phyloP scores from a whole-genome alignment of 805 yeast species.

The Candida fluviatilis region DNA sequence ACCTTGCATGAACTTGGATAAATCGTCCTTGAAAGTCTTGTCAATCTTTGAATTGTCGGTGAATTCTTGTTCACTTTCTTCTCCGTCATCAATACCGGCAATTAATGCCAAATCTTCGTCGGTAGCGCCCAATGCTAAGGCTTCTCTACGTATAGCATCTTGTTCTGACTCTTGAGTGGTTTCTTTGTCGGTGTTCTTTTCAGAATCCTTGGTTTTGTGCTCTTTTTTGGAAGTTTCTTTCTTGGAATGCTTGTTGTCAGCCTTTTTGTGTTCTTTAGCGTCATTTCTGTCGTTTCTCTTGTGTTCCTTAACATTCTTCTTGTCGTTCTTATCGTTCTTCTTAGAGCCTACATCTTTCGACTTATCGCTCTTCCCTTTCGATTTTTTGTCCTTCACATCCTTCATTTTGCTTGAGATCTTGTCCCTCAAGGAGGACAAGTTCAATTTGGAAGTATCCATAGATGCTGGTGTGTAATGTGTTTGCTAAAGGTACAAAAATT shows the following conservation, averaged over 20 bases:
- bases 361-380: slow-evolving; percentile 9
- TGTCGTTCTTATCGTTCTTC: not conserved
- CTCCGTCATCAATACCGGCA: slow-evolving; percentile 49
- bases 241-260: not conserved
- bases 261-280: slow-evolving; percentile 10
- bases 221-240: not conserved
- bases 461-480: not conserved
- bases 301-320: no score
- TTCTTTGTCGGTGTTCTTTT: not conserved
- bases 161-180: slow-evolving; percentile 8
- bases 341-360: no score
- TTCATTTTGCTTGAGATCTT: slow-evolving; percentile 54
- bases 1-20: slow-evolving; percentile 58
- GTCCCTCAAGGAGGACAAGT: slow-evolving; percentile 57
- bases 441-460: slow-evolving; percentile 45
- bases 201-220: not conserved
- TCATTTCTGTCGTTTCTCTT: slow-evolving; percentile 6
- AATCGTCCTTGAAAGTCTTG: slow-evolving; percentile 46
- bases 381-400: slow-evolving; percentile 5
- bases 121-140: slow-evolving; percentile 78
- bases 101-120: slow-evolving; percentile 73
- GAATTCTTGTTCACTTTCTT: slow-evolving; percentile 49
- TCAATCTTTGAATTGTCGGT: slow-evolving; percentile 41
- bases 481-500: not conserved
- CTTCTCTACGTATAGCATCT: slow-evolving; percentile 62